Percentiles rank a stretch among this genome's conserved stretches.
These are phyloP conservation scores for Eleusine coracana DNA, from an alignment of 176 grass and related monocot species.

Conservation along the genomic window DNA sequence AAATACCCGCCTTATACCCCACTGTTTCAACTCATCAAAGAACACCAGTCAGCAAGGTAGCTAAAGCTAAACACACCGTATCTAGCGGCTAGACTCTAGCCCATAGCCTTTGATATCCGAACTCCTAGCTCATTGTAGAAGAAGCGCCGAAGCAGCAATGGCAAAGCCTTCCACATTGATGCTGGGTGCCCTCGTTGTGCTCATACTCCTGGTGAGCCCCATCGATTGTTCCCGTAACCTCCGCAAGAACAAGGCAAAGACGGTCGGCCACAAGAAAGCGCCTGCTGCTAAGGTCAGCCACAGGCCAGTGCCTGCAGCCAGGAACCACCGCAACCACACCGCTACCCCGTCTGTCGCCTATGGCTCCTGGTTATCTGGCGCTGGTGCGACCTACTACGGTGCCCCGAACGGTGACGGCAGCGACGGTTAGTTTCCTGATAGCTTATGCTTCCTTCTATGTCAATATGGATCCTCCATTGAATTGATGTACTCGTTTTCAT, in stretches of 20 bases:
- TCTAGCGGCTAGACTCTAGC: background rate
- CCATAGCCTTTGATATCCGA: background rate
- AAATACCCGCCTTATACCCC: slow-evolving; percentile 25
- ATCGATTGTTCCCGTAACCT: slow-evolving; percentile 49
- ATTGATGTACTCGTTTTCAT: too few relatives aligned
- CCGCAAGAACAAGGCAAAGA: background rate
- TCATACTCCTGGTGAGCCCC: slow-evolving; percentile 48
- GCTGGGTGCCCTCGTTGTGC: slow-evolving; percentile 14
- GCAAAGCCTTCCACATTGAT: slow-evolving; percentile 34
- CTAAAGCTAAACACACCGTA: slow-evolving; percentile 22
- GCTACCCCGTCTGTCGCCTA: slow-evolving; percentile 13
- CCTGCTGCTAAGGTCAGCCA: background rate
- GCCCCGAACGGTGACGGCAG: slow-evolving; percentile 70
- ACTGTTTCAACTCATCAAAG: slow-evolving; percentile 35
- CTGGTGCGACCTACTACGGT: slow-evolving; percentile 84
- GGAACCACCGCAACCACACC: slow-evolving; percentile 33
- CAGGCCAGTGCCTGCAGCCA: background rate
- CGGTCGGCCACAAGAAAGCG: background rate
- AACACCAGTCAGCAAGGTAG: slow-evolving; percentile 5
- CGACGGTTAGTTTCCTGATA: slow-evolving; percentile 47
- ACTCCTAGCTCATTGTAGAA: background rate
- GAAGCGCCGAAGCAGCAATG: slow-evolving; percentile 31
- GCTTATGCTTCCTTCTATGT: background rate
- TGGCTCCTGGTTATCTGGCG: slow-evolving; percentile 54
- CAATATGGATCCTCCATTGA: background rate